These are phyloP conservation scores for Colletotrichum caudatum DNA, from an alignment of 2,329 filamentous ascomycete species.

Conservation along the genomic window DNA sequence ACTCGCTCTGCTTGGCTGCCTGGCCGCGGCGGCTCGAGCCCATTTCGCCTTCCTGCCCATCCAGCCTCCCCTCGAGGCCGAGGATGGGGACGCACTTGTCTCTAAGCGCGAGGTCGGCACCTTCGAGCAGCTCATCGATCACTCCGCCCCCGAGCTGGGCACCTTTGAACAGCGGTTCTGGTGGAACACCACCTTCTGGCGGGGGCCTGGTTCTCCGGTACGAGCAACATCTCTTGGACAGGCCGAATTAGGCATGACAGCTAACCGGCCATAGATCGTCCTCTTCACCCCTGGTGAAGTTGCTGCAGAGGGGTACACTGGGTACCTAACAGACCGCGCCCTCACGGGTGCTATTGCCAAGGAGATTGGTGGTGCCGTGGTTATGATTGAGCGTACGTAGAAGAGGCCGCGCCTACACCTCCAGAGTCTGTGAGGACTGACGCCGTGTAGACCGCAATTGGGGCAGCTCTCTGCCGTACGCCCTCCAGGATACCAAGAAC, in stretches of 20 bases:
- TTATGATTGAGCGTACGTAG: slow-evolving; percentile 64
- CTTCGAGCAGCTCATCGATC: slow-evolving; percentile 70
- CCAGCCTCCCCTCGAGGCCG: slow-evolving; percentile 29
- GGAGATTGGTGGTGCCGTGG: slow-evolving; percentile 64
- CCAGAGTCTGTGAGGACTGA: slow-evolving; percentile 7
- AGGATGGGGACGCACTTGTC: slow-evolving; percentile 10
- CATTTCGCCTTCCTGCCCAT: slow-evolving; percentile 30
- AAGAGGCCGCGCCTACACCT: slow-evolving; percentile 2
- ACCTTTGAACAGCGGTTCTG: slow-evolving; percentile 61
- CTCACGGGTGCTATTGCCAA: slow-evolving; percentile 64
- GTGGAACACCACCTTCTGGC: slow-evolving; percentile 64
- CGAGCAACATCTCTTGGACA: slow-evolving; percentile 29
- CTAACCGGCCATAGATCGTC: slow-evolving; percentile 52
- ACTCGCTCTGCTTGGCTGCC: slow-evolving; percentile 28
- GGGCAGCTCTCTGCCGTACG: slow-evolving; percentile 66
- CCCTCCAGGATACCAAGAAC: slow-evolving; percentile 62
- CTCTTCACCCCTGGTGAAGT: slow-evolving; percentile 66
- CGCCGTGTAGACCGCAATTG: slow-evolving; percentile 64
- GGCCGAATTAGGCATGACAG: slow-evolving; percentile 1
- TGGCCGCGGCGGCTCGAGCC: slow-evolving; percentile 24
- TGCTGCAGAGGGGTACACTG: slow-evolving; percentile 58
- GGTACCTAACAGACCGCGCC: slow-evolving; percentile 63
- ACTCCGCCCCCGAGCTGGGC: slow-evolving; percentile 62
- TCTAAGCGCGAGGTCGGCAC: slow-evolving; percentile 27
- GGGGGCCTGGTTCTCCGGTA: slow-evolving; percentile 66